A percentile compares a stretch with the other conserved stretches of the same genome.
These are phyloP conservation scores for Podospora pseudopauciseta DNA, from an alignment of 495 filamentous ascomycete species.

Conservation along the genomic window DNA sequence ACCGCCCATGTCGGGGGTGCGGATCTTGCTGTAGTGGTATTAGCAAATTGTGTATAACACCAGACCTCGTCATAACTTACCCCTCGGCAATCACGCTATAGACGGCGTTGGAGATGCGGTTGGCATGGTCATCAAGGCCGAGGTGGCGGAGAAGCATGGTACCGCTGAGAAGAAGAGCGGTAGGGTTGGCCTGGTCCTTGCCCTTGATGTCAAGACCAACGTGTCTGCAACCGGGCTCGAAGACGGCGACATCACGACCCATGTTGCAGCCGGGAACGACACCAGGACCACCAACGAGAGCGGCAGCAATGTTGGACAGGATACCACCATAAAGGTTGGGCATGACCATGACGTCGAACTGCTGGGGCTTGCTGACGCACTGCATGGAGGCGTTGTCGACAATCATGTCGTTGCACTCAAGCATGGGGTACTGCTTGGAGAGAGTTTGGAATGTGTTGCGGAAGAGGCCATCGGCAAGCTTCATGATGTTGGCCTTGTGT, in stretches of 20 bases:
- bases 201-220: constrained; percentile 98
- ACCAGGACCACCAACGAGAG: constrained; percentile 95
- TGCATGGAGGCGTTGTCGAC: constrained; percentile 99
- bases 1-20: constrained; percentile 95
- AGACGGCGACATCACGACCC: constrained; percentile 96
- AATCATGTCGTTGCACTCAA: constrained; percentile 98
- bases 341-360: constrained; percentile 99
- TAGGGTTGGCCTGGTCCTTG: constrained; percentile 98
- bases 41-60: constrained; percentile 19
- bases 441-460: constrained; percentile 92
- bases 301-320: constrained; percentile 96
- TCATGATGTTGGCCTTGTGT: constrained; percentile 99
- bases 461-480: constrained; percentile 97
- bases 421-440: constrained; percentile 85
- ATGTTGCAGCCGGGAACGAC: constrained; percentile 99
- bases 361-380: constrained; percentile 89
- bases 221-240: constrained; percentile 97
- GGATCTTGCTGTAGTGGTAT: constrained; percentile 59
- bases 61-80: constrained; percentile 51
- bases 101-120: constrained; percentile 94
- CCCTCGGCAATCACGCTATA: constrained; percentile 94
- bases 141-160: constrained; percentile 96
- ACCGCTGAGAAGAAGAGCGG: constrained; percentile 87
- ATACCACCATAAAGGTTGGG: constrained; percentile 99
- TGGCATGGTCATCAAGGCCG: constrained; percentile 94